Base-by-base conservation (phyloP, 1,139 yeast genomes). In the Hyphopichia burtonii region DNA sequence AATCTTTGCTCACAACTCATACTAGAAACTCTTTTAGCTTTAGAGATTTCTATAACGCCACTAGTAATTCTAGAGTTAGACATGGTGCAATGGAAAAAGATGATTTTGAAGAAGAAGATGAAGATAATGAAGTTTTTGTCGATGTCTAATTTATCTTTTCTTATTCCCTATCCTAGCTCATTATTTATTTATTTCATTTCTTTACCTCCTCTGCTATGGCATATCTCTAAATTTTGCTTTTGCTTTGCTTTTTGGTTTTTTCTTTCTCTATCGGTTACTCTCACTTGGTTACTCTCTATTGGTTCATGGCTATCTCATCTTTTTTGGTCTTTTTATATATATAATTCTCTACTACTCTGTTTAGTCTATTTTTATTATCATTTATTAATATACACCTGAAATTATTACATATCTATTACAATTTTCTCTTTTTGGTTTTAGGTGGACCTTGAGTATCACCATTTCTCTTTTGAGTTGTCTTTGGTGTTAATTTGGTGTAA, bases 401-500 rank as follows among this genome's bases (percentile, higher is more conserved):
- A 25, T 25, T 25, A 25, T 25, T 25, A 25, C 28, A 25, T 25
- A 25, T 7, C 11, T 25, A 25, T 25, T 25, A 25, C 12, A 25
- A 28, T 28, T 14, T n/a, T 28, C 17, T 28, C 12, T 28, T 28
- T 7, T 28, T 28, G 14, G 16, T 28, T 17, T 28, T 28, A n/a
- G 16, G 4, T 28, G n/a, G n/a, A 28, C 31, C 10, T 12, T 14
- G 17, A 14, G n/a, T 12, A 8, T 14, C 31, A 28, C 12, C 16
- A 12, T 10, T 12, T 18, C 34, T 31, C 22, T 31, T 17, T 12
- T 15, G 17, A 10, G 14, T 25, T 18, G 25, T 23, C 39, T 56
- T 59, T 8, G 65, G 82, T 1, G 88, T 83, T 49, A 86, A 64
- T 58, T 87, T 80, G 36, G 93, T 80, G 66, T 93, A 93, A 25